phyloP scores from a whole-genome alignment of 176 grass and related monocot genomes.

The Miscanthus lutarioriparius region DNA sequence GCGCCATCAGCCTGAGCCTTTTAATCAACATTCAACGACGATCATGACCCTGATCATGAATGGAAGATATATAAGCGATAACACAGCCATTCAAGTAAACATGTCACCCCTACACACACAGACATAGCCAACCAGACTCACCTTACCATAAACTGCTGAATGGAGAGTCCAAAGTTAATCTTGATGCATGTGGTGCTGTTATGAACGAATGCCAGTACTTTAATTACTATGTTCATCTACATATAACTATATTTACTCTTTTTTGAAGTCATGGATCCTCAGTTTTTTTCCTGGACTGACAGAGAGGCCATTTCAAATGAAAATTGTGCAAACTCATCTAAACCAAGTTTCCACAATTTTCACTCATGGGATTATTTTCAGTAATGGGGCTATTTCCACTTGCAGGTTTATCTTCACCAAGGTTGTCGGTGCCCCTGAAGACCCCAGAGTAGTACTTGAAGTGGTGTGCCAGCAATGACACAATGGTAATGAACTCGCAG shows the following conservation, averaged over 20 bases:
- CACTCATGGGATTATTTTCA: background rate
- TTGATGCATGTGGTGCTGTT: background rate
- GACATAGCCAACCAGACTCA: background rate
- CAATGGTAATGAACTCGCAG: conserved; percentile 38
- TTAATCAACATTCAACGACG: background rate
- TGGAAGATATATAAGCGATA: background rate
- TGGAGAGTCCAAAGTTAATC: background rate
- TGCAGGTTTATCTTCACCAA: background rate
- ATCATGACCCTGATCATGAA: background rate
- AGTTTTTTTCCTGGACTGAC: background rate
- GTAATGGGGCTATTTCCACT: background rate
- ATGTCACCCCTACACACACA: background rate
- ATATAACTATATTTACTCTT: background rate
- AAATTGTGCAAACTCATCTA: background rate
- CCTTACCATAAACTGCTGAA: conserved; percentile 2
- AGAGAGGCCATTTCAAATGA: background rate
- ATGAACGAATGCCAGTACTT: conserved; percentile 19
- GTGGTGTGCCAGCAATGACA: conserved; percentile 30
- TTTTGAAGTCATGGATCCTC: background rate
- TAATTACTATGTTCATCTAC: background rate
- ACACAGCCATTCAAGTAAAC: background rate
- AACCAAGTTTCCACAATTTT: conserved; percentile 19
- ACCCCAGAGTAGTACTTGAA: conserved; percentile 29
- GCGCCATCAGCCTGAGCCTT: background rate
- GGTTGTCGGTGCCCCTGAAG: background rate